Percentiles rank a stretch among this genome's conserved stretches.
Conservation (phyloP, 2,329 filamentous ascomycete genomes). For the Colletotrichum sp. region DNA sequence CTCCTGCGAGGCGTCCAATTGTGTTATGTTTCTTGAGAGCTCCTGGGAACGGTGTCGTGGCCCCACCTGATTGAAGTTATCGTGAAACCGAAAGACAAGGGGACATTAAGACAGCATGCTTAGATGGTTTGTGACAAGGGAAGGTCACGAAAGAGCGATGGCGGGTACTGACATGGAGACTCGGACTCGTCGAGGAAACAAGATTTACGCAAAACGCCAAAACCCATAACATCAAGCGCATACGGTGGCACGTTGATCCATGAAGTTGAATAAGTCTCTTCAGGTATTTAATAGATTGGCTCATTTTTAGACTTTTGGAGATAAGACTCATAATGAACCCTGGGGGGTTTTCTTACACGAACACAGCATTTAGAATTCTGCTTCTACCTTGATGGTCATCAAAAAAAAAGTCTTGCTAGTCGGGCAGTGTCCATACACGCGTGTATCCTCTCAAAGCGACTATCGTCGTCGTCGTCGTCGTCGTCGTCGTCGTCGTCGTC, state of each 20-base stretch:
- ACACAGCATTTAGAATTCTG: neutral
- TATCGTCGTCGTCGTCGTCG: no score
- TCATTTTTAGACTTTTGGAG: neutral
- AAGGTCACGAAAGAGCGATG: neutral
- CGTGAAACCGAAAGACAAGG: neutral
- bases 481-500: no score
- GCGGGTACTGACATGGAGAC: no score
- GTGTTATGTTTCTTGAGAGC: neutral
- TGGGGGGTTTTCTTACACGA: neutral
- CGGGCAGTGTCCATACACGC: no score
- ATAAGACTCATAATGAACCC: neutral
- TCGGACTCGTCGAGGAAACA: no score
- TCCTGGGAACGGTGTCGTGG: neutral
- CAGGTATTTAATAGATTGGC: neutral
- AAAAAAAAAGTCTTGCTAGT: neutral
- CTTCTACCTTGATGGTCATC: neutral
- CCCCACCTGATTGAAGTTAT: neutral
- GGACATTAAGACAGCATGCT: fast-evolving
- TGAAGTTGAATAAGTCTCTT: neutral
- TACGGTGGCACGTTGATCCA: no score
- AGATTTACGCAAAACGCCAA: no score
- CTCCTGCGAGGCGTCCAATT: neutral
- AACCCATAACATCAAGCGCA: no score
- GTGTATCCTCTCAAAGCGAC: no score
- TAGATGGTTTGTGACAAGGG: neutral